Base-by-base conservation (phyloP, 2,329 filamentous ascomycete genomes). In the Chlorencoelia australis region DNA sequence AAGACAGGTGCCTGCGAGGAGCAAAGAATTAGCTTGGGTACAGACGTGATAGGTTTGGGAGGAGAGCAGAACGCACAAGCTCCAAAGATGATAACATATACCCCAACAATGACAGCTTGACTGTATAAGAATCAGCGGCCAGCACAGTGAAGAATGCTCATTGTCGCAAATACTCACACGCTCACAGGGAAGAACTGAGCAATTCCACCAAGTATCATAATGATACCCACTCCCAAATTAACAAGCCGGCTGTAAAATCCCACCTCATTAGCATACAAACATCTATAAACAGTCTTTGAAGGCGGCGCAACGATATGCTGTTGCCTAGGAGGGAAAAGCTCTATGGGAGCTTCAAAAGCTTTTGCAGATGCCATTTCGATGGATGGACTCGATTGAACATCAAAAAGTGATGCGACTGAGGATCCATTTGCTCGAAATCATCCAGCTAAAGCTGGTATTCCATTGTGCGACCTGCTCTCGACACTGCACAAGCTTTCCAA, bases 51-150 rank as follows among this genome's bases (percentile, higher is more conserved):
- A 35, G 21, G 26, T n/a, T 21, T 30, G 35, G 31, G 9, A 39
- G 25, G 27, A 9, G 22, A 24, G 14, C 4, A 30, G 13, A 17
- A 52, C 79, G 55, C 71, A 87, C 82, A 73, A 43, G 87, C 70
- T 59, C 91, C 91, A 57, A 98, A 98, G 47, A 94, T 63, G 47
- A 95, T 85, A 52, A 94, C 76, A 61, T 96, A 98, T 50, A 75
- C 66, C 39, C 86, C 88, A 45, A 94, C 67, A 49, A 98, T 77
- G 54, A 91, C 71, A 49, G 71, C 66, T 57, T 82, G 75, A 51
- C 79, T 84, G 54, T 45, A 42, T 11, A 8, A 20, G 22, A 39
- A 20, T 14, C 14, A 11, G 18, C 15, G 8, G 13, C 7, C 14
- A 7, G 13, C 20, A 28, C 18, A 13, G 9, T 8, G 8, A 10